Conservation (phyloP, 1,139 yeast genomes). For the Magnusiomyces sp. region DNA sequence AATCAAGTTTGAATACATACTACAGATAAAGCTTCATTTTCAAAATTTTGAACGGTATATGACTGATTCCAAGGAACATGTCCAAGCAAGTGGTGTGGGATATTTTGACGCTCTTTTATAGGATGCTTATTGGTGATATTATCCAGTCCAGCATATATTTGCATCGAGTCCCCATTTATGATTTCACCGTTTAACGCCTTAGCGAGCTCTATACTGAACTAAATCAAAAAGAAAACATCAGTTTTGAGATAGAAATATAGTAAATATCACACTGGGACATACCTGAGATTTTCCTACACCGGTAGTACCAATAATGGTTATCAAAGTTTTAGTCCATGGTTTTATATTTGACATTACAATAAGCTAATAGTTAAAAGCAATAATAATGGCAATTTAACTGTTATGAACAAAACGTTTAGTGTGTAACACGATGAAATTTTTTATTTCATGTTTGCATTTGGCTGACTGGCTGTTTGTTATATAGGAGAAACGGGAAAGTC, state of each 20-base stretch:
- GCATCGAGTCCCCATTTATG: slow-evolving; percentile 96
- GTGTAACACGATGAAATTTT: no score
- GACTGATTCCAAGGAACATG: slow-evolving; percentile 75
- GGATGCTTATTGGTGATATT: slow-evolving; percentile 92
- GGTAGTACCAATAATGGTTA: slow-evolving; percentile 87
- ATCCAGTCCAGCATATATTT: slow-evolving; percentile 66
- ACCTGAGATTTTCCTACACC: slow-evolving; percentile 96
- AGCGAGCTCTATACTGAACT: slow-evolving; percentile 73
- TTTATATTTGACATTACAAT: no score
- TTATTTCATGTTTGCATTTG: no score
- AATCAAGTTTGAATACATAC: no score
- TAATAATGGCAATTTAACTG: no score
- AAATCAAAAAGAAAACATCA: slow-evolving; percentile 1
- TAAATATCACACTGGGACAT: slow-evolving; percentile 16
- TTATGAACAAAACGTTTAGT: no score
- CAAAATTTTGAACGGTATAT: slow-evolving; percentile 75
- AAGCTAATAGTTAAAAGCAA: no score
- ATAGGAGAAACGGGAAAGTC: no score
- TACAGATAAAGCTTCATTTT: slow-evolving; percentile 48
- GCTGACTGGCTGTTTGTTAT: no score
- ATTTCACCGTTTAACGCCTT: slow-evolving; percentile 73
- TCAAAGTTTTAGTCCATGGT: slow-evolving; percentile 29
- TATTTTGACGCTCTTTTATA: slow-evolving; percentile 55
- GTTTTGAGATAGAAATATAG: background rate
- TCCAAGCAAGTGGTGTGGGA: slow-evolving; percentile 81